Evolutionary conservation across 495 filamentous ascomycete species (phyloP), one percentile per base, ranked within the genome.

Genomic region (Pseudoneurospora amorphoporcata): DNA sequence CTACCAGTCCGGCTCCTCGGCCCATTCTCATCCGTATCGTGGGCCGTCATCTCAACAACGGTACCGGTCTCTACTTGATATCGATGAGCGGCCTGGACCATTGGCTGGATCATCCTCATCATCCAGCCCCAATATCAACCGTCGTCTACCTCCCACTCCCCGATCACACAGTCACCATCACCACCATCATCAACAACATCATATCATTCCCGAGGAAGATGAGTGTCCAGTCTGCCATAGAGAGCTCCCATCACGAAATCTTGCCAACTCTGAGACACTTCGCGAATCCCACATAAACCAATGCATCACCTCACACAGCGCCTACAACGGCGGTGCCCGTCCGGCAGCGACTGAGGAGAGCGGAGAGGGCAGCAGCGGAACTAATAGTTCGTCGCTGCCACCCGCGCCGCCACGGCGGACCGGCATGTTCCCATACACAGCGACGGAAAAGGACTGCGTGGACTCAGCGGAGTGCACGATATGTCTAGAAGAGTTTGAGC

Each of bases 401-500:
- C 76, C 78, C 19, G 69, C 75, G 47, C 76, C 75, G 19, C 74
- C 80, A 37, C 79, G 85, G 14, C 78, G 81, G 71, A 86, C 84
- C 17, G 82, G 84, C 39, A 85, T 87, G 80, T 86, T 86, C 69
- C 85, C 83, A 61, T 98, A 95, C 77, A 84, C 83, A 19, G 95
- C 95, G 2, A 95, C 90, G 2, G 95, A 97, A 78, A 97, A 98
- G 82, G 95, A 99, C 79, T 95, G 93, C 76, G 83, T 94, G 8
- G 90, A 90, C 32, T 88, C 90, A 70, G 89, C 86, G 8, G 95
- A 99, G 81, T 99, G 95, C 79, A 91, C 93, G 3, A 98, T 99
- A 72, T 99, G 95, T 76, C 91, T 99, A 75, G 96, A 97, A 80
- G 96, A 99, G 76, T 98, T 97, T 78, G 91, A 92, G 76, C 91